Conservation (phyloP, 2,329 filamentous ascomycete genomes). For the Ramularia collo-cygni region DNA sequence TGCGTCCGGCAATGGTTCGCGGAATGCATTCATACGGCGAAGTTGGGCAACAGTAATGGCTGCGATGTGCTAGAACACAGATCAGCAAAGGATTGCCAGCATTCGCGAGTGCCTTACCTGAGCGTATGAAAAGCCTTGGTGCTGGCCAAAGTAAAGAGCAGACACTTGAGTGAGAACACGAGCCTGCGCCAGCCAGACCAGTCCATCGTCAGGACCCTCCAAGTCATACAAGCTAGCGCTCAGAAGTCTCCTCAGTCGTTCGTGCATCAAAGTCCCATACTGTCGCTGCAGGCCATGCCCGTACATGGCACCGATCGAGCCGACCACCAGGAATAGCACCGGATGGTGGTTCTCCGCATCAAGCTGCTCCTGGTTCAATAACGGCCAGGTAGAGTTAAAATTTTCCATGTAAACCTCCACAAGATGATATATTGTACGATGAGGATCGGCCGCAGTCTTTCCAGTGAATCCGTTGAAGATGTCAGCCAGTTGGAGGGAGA, state of each 20-base stretch:
- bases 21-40: slow-evolving; percentile 14
- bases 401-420: slow-evolving; percentile 9
- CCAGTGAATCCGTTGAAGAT: slow-evolving; percentile 1
- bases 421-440: slow-evolving; percentile 8
- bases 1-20: slow-evolving; percentile 10
- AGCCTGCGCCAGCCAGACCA: slow-evolving; percentile 14
- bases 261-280: slow-evolving; percentile 13
- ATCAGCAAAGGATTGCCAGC: background rate
- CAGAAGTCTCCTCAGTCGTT: slow-evolving; percentile 8
- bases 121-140: slow-evolving; percentile 15
- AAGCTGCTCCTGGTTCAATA: slow-evolving; percentile 8
- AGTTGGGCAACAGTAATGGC: slow-evolving; percentile 14
- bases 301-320: slow-evolving; percentile 15
- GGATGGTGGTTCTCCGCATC: slow-evolving; percentile 11
- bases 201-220: slow-evolving; percentile 9
- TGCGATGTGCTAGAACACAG: slow-evolving; percentile 7
- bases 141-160: slow-evolving; percentile 15
- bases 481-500: slow-evolving; percentile 12
- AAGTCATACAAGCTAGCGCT: slow-evolving; percentile 14
- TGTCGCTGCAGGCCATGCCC: slow-evolving; percentile 7
- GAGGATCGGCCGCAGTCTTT: background rate
- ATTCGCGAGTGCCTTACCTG: slow-evolving; percentile 1
- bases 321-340: slow-evolving; percentile 11
- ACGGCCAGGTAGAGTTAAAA: slow-evolving; percentile 14
- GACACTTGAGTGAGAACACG: slow-evolving; percentile 12